Evolutionary conservation across 345 rosid species (phyloP).

Genomic region (Eucalyptus curtisii): DNA sequence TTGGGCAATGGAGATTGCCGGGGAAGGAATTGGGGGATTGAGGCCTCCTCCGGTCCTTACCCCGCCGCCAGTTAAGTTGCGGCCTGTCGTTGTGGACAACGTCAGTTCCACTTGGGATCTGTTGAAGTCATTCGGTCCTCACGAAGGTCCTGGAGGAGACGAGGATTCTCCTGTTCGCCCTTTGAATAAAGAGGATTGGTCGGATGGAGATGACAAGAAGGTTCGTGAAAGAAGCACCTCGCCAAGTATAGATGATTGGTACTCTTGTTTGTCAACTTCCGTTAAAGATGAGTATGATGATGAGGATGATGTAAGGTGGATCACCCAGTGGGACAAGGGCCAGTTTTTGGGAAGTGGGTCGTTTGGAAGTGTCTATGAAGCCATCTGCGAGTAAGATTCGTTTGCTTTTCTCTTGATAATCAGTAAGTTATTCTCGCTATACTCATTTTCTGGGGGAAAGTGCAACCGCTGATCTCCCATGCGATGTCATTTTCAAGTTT

Average conservation of each 20-base stretch:
- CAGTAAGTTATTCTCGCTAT: too few relatives aligned
- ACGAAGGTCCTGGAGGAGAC: background rate
- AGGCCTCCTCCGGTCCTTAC: constrained; percentile 15
- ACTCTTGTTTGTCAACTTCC: background rate
- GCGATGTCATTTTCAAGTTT: background rate
- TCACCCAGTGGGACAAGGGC: constrained; percentile 17
- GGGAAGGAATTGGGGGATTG: constrained; percentile 6
- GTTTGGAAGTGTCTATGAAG: constrained; percentile 24
- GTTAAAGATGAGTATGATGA: background rate
- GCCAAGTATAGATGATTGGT: background rate
- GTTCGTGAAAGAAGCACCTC: background rate
- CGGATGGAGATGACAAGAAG: background rate
- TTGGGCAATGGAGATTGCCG: too few relatives aligned
- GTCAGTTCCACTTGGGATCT: constrained; percentile 13
- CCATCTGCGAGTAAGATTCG: constrained; percentile 5
- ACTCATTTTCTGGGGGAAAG: background rate
- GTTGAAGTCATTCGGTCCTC: constrained; percentile 6
- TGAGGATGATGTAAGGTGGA: background rate
- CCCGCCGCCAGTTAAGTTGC: constrained; percentile 11
- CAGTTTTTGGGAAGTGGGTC: constrained; percentile 25
- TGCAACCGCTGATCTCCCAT: background rate
- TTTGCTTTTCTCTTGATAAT: background rate
- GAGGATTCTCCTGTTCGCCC: background rate
- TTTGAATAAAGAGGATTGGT: background rate
- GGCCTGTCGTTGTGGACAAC: background rate